These are phyloP conservation scores for Boechera retrofracta DNA, from an alignment of 345 rosid genomes.

Conservation along the genomic window DNA sequence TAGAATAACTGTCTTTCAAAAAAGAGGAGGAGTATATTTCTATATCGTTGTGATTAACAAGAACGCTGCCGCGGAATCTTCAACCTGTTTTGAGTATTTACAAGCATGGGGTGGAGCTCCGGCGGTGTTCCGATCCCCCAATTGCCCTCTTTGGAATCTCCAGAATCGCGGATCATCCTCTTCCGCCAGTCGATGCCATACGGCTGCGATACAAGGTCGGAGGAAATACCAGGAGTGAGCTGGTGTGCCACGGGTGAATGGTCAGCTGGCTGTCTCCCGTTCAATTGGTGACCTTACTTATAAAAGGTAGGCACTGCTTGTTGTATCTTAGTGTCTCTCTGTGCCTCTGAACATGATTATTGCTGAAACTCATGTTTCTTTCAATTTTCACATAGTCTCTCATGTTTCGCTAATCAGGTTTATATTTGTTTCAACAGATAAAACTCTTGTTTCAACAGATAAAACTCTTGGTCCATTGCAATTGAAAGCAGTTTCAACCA, in stretches of 20 bases:
- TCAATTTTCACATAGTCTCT: background rate
- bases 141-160: slow-evolving; percentile 84
- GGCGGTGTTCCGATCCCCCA: slow-evolving; percentile 82
- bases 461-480: slow-evolving; percentile 47
- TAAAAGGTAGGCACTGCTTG: slow-evolving; percentile 52
- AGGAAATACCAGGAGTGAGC: slow-evolving; percentile 46
- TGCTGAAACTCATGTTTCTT: slow-evolving; percentile 15
- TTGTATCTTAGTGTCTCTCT: slow-evolving; percentile 11
- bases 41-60: background rate
- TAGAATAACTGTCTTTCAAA: too few relatives aligned
- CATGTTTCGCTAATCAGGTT: background rate
- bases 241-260: slow-evolving; percentile 61
- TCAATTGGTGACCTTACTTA: slow-evolving; percentile 74
- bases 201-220: too few relatives aligned
- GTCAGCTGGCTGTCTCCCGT: slow-evolving; percentile 89
- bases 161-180: slow-evolving; percentile 32
- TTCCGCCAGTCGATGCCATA: too few relatives aligned
- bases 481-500: slow-evolving; percentile 55
- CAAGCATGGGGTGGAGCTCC: slow-evolving; percentile 83
- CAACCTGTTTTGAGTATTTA: slow-evolving; percentile 85
- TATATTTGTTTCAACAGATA: slow-evolving; percentile 29
- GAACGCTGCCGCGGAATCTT: slow-evolving; percentile 53
- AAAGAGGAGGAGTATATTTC: background rate
- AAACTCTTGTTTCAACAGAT: slow-evolving; percentile 43
- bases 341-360: slow-evolving; percentile 6